phyloP scores from a whole-genome alignment of 306 rosid species.

The Astragalus glycyphyllos region DNA sequence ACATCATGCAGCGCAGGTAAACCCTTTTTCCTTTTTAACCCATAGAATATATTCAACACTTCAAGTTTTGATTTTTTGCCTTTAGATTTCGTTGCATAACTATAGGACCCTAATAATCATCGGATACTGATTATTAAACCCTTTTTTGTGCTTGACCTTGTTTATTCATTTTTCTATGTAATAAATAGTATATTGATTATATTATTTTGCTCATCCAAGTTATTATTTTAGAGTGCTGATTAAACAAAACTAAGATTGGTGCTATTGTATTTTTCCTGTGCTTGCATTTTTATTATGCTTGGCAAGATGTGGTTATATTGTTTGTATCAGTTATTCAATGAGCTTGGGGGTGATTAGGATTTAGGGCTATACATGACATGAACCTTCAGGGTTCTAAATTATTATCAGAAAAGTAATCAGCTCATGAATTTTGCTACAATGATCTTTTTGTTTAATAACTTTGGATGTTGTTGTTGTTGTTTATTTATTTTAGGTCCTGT shows the following conservation, averaged over 20 bases:
- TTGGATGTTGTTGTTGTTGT: neutral
- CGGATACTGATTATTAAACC: neutral
- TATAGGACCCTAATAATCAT: neutral
- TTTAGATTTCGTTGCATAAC: neutral
- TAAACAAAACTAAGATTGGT: no score
- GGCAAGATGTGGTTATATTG: neutral
- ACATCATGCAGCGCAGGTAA: conserved; percentile 92
- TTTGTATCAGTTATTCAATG: neutral
- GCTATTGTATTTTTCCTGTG: neutral
- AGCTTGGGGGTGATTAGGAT: conserved; percentile 15
- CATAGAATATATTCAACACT: neutral
- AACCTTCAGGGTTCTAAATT: conserved; percentile 6
- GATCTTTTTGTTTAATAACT: neutral
- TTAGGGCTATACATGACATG: neutral
- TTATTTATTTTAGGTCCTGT: conserved; percentile 66
- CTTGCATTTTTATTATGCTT: neutral
- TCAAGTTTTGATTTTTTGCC: neutral
- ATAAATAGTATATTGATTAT: neutral
- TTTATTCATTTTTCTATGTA: neutral
- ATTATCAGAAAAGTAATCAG: neutral
- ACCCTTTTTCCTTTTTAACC: neutral
- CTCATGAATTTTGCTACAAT: neutral
- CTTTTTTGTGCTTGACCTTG: neutral
- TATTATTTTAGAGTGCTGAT: no score
- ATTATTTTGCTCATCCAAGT: neutral